A percentile compares a stretch with the other conserved stretches of the same genome.
Evolutionary conservation across 768 basidiomycete genomes (phyloP).

Genomic region (Auriscalpium vulgare): DNA sequence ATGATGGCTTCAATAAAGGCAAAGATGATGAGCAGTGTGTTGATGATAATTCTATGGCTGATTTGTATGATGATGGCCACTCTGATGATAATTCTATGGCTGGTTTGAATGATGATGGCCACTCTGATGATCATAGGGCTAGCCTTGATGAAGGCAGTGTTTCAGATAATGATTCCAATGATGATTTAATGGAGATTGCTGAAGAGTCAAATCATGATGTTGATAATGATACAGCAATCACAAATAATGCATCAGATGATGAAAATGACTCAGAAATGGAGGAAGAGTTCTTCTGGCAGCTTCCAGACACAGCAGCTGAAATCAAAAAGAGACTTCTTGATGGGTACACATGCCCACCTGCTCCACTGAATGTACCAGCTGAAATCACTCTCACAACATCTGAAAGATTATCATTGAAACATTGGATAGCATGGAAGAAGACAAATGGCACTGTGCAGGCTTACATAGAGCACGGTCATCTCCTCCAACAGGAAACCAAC

Average conservation of each 20-base stretch:
- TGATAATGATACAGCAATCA: not conserved
- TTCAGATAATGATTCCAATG: too few relatives aligned
- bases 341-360: not conserved
- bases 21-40: not conserved
- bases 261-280: not conserved
- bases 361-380: not conserved
- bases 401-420: conserved; percentile 11
- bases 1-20: not conserved
- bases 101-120: too few relatives aligned
- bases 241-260: not conserved
- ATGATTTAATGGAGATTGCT: not conserved
- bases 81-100: not conserved
- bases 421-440: conserved; percentile 14
- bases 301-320: not conserved
- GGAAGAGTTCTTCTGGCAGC: not conserved
- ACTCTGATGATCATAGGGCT: too few relatives aligned
- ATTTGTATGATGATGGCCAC: too few relatives aligned
- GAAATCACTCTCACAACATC: not conserved
- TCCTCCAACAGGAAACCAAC: conserved; percentile 15
- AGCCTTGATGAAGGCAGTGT: too few relatives aligned
- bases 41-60: too few relatives aligned
- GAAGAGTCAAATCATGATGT: not conserved
- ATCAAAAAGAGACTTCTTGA: not conserved
- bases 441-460: conserved; percentile 18
- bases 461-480: conserved; percentile 15